Percentiles rank a stretch among this genome's conserved stretches.
Evolutionary conservation across 805 yeast genomes (phyloP).

Genomic region (Cyberlindnera petersonii): DNA sequence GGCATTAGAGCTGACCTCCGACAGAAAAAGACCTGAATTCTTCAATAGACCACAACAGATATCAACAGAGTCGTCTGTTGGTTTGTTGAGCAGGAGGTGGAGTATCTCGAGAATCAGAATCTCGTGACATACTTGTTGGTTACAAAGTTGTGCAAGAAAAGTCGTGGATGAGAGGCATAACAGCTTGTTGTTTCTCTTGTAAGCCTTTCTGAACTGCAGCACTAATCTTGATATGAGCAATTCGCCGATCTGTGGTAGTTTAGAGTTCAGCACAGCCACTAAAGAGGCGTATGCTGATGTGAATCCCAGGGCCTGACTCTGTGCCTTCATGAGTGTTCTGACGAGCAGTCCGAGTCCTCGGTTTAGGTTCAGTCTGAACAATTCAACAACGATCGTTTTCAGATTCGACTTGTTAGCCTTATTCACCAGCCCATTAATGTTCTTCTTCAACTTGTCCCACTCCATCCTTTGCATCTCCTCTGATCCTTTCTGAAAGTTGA

Average conservation of each 20-base stretch:
- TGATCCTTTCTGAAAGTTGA: conserved; percentile 29
- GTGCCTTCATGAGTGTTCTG: conserved; percentile 53
- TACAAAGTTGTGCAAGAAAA: conserved; percentile 60
- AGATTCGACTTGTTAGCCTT: conserved; percentile 45
- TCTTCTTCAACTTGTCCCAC: conserved; percentile 53
- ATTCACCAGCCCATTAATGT: conserved; percentile 46
- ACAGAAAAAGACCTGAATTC: conserved; percentile 49
- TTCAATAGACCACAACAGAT: conserved; percentile 48
- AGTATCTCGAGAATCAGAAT: conserved; percentile 50
- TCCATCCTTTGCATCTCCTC: conserved; percentile 45
- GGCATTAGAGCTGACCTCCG: conserved; percentile 40
- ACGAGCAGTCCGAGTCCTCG: conserved; percentile 61
- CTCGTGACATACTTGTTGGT: conserved; percentile 57
- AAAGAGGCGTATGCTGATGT: conserved; percentile 56
- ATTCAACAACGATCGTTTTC: conserved; percentile 40
- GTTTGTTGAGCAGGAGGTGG: conserved; percentile 41
- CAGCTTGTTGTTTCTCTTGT: conserved; percentile 41
- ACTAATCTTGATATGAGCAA: conserved; percentile 50
- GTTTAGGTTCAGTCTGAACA: conserved; percentile 55
- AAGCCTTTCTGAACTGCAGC: conserved; percentile 54
- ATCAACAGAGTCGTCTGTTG: conserved; percentile 54
- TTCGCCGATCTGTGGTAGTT: conserved; percentile 66
- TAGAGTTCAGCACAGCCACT: conserved; percentile 56
- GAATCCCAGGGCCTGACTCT: conserved; percentile 36
- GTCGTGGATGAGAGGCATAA: conserved; percentile 40